These are phyloP conservation scores for Hansenula anomala DNA, from an alignment of 1,139 yeast genomes.

Conservation along the genomic window DNA sequence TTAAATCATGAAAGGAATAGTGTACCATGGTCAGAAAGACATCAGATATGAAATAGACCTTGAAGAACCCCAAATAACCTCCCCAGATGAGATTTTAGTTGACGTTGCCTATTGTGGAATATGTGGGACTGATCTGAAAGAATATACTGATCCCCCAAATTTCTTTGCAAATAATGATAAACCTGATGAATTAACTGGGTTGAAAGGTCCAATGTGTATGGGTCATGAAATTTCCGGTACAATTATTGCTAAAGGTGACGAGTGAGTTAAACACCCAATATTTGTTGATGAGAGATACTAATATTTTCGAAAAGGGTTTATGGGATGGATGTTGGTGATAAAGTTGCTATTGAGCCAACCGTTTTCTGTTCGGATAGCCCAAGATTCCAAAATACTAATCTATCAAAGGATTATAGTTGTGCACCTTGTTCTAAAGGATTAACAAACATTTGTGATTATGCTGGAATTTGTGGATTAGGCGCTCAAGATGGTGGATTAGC, in stretches of 20 bases:
- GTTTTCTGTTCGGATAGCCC: conserved; percentile 41
- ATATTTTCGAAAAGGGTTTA: conserved; percentile 19
- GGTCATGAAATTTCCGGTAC: conserved; percentile 56
- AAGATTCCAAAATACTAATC: conserved; percentile 22
- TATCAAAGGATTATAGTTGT: conserved; percentile 26
- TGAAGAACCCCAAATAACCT: conserved; percentile 31
- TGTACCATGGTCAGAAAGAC: conserved; percentile 37
- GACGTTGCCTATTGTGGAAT: conserved; percentile 46
- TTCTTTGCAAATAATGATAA: conserved; percentile 32
- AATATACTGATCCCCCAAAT: conserved; percentile 41
- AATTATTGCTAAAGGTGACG: conserved; percentile 30
- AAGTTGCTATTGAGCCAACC: conserved; percentile 47
- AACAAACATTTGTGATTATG: conserved; percentile 42
- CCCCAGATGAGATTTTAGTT: conserved; percentile 37
- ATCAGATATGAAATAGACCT: conserved; percentile 31
- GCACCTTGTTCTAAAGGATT: conserved; percentile 38
- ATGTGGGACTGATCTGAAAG: conserved; percentile 50
- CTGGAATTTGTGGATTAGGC: conserved; percentile 42
- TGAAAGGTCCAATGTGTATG: conserved; percentile 33
- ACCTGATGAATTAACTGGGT: conserved; percentile 29
- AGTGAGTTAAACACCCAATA: neutral
- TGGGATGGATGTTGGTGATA: conserved; percentile 32
- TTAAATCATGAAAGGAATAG: conserved; percentile 42
- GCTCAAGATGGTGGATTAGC: conserved; percentile 42
- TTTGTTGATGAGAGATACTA: neutral